Evolutionary conservation across 2,329 filamentous ascomycete genomes (phyloP).

Genomic region (Venturia aucupariae): DNA sequence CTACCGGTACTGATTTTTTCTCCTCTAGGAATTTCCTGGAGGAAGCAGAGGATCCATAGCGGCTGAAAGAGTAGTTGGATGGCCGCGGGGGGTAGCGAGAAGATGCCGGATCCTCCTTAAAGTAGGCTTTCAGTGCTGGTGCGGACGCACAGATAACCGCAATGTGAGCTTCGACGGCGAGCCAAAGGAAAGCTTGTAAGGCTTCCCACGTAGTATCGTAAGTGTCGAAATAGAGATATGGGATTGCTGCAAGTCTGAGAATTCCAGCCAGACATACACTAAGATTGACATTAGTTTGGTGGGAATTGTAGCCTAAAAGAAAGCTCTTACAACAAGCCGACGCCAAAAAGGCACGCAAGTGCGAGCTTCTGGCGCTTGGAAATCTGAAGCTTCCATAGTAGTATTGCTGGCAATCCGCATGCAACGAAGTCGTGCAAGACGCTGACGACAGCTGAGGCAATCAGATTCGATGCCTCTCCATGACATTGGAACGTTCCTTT

Average conservation of each 20-base stretch:
- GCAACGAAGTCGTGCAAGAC: slow-evolving; percentile 18
- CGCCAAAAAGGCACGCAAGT: slow-evolving; percentile 9
- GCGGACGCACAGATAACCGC: slow-evolving; percentile 13
- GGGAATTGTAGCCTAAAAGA: slow-evolving; percentile 8
- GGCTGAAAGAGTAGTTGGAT: neutral
- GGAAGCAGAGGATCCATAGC: neutral
- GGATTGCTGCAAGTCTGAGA: slow-evolving; percentile 16
- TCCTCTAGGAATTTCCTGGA: neutral
- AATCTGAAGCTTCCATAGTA: slow-evolving; percentile 17
- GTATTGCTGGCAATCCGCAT: slow-evolving; percentile 18
- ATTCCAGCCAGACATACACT: slow-evolving; percentile 1
- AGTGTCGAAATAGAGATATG: slow-evolving; percentile 4
- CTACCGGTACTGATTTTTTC: neutral
- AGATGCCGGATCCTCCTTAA: slow-evolving; percentile 3
- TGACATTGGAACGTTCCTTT: slow-evolving; percentile 16
- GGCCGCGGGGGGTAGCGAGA: neutral
- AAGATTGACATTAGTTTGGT: slow-evolving; percentile 28
- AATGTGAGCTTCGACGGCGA: slow-evolving; percentile 13
- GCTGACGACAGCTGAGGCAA: slow-evolving; percentile 17
- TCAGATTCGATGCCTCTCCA: slow-evolving; percentile 16
- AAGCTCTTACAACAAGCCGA: slow-evolving; percentile 11
- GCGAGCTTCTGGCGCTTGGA: slow-evolving; percentile 18
- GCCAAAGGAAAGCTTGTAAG: slow-evolving; percentile 5
- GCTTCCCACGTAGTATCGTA: slow-evolving; percentile 14
- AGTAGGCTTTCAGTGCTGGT: slow-evolving; percentile 15